Conservation (phyloP, 2,329 filamentous ascomycete genomes). For the Cryphonectria nitschkei region DNA sequence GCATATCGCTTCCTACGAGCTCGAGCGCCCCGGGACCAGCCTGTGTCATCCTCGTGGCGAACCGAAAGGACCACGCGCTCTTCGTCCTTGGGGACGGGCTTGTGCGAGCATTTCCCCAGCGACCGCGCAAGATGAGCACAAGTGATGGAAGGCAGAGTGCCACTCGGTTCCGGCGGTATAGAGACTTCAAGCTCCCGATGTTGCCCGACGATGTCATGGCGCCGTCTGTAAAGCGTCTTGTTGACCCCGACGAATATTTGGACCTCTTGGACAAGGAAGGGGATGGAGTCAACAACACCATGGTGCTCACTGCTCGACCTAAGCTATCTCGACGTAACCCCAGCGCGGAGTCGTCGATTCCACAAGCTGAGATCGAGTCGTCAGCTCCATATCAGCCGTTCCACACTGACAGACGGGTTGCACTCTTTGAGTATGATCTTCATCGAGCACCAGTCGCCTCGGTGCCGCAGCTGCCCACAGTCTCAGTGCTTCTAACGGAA, state of each 20-base stretch:
- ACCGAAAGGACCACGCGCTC: conserved; percentile 64
- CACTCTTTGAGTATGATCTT: conserved; percentile 67
- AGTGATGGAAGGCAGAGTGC: conserved; percentile 56
- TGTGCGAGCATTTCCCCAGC: conserved; percentile 67
- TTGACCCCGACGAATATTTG: conserved; percentile 61
- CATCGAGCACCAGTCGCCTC: conserved; percentile 21
- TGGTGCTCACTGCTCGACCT: conserved; percentile 52
- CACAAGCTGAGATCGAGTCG: conserved; percentile 88
- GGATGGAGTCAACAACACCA: conserved; percentile 58
- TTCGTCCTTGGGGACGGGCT: conserved; percentile 68
- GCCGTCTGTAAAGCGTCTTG: conserved; percentile 57
- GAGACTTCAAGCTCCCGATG: conserved; percentile 68
- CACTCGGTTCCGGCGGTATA: conserved; percentile 60
- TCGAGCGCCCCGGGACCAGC: conserved; percentile 56
- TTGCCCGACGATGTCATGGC: conserved; percentile 64
- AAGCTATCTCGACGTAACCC: conserved; percentile 43
- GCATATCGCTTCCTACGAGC: conserved; percentile 68
- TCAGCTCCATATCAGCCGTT: conserved; percentile 96
- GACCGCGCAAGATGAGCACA: conserved; percentile 57
- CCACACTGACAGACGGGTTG: conserved; percentile 85
- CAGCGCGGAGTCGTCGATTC: conserved; percentile 66
- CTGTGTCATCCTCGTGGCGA: conserved; percentile 68
- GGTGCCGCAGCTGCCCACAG: conserved; percentile 37
- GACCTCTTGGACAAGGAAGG: conserved; percentile 57
- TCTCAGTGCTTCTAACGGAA: conserved; percentile 47